Evolutionary conservation across 169 alveolate species (phyloP).

Genomic region (Hepatocystis sp.): DNA sequence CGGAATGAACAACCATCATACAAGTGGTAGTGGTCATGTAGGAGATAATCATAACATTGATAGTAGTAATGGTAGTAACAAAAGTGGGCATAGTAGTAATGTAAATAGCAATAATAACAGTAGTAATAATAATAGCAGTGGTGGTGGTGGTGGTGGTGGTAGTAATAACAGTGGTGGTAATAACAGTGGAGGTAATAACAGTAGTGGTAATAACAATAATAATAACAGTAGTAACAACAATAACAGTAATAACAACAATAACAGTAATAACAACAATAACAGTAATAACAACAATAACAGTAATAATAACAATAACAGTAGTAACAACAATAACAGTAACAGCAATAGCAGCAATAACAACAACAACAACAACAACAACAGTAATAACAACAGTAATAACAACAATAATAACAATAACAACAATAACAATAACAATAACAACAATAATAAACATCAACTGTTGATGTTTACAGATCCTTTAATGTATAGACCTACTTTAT

Average conservation of each 20-base stretch:
- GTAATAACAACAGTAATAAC: slow-evolving; percentile 4
- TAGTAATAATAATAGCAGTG: background rate
- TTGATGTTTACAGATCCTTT: too few relatives aligned
- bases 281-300: slow-evolving; percentile 17
- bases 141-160: slow-evolving; percentile 1
- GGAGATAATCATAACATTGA: too few relatives aligned
- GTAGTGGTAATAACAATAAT: slow-evolving; percentile 7
- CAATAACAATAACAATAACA: too few relatives aligned
- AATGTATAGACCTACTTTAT: slow-evolving; percentile 89
- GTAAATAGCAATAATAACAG: background rate
- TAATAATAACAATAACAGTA: background rate
- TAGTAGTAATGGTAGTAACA: too few relatives aligned
- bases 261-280: slow-evolving; percentile 18
- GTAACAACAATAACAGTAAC: slow-evolving; percentile 1
- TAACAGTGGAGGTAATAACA: background rate
- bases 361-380: slow-evolving; percentile 2
- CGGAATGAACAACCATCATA: too few relatives aligned
- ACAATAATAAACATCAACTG: too few relatives aligned
- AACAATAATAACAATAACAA: too few relatives aligned
- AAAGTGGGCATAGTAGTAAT: too few relatives aligned
- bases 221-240: slow-evolving; percentile 5
- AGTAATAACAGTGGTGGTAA: background rate
- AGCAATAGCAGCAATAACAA: background rate
- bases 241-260: slow-evolving; percentile 16
- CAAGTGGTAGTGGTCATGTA: too few relatives aligned